Percentiles rank a stretch among this genome's conserved stretches.
phyloP scores from a whole-genome alignment of 1,284 basidiomycete species.

The Pseudozyma hubeiensis region DNA sequence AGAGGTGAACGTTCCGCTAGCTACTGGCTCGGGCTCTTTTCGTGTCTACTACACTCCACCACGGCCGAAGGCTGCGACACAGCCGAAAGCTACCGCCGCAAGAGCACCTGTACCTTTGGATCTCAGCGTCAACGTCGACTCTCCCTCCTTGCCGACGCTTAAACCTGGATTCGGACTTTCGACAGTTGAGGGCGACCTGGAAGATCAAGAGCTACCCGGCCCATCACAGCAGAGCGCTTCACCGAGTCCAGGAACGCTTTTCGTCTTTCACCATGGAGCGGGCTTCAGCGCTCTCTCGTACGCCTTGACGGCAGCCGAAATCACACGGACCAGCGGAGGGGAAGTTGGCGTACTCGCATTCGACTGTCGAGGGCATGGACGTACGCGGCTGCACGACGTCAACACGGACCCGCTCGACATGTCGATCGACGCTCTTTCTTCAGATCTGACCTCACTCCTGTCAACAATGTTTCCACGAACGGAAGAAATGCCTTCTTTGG shows the following conservation, averaged over 20 bases:
- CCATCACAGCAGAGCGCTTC: background rate
- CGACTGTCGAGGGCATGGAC: constrained; percentile 88
- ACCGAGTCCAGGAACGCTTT: constrained; percentile 74
- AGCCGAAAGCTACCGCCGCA: background rate
- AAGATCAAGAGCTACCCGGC: constrained; percentile 68
- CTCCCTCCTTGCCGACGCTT: constrained; percentile 20
- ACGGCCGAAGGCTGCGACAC: constrained; percentile 8
- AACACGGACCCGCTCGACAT: constrained; percentile 42
- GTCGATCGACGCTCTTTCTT: constrained; percentile 55
- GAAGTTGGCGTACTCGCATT: constrained; percentile 85
- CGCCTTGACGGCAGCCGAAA: constrained; percentile 84
- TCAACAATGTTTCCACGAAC: constrained; percentile 44
- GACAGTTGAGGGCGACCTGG: constrained; percentile 62
- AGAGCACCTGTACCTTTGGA: constrained; percentile 10
- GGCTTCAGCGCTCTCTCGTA: constrained; percentile 90
- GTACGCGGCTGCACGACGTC: constrained; percentile 16
- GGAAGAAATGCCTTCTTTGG: constrained; percentile 51
- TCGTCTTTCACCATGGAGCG: constrained; percentile 94
- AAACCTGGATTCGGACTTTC: constrained; percentile 55
- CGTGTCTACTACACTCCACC: constrained; percentile 69
- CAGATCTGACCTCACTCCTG: constrained; percentile 49
- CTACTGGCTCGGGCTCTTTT: constrained; percentile 63
- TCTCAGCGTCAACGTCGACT: constrained; percentile 12
- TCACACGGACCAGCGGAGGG: constrained; percentile 75
- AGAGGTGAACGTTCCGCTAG: constrained; percentile 56